Evolutionary conservation across 2,329 filamentous ascomycete genomes (phyloP), one percentile per base, ranked within the genome.

Genomic region (Fusarium sp.): DNA sequence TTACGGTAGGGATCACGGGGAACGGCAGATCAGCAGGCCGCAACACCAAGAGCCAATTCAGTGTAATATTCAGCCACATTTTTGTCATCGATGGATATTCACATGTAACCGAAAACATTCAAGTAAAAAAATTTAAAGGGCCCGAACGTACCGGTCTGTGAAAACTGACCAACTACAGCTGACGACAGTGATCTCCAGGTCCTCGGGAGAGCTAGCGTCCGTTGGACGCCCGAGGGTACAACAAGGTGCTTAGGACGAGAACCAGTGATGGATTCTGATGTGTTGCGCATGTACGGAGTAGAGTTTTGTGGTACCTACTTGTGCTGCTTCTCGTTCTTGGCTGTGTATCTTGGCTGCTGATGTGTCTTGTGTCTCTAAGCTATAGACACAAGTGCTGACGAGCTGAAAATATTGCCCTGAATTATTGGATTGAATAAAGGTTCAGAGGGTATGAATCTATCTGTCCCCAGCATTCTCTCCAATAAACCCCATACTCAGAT

Each of bases 81-180:
- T 54, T 44, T 54, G 41, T 41, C 36, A 47, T 38, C 54, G 47
- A 44, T 33, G 45, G n/a, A 57, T 56, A 70, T 77, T 77, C 75
- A 77, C 75, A 77, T 77, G 75, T 66, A 76, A 77, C 75, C 75
- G 75, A 77, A 70, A 35, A 51, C 31, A 26, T 51, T 12, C 26
- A 47, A 47, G 13, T n/a, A n/a, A 22, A 35, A 26, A 41, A 61
- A 35, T 15, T n/a, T 20, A 26, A 18, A 54, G 30, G 36, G 68
- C 51, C 71, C 71, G 59, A 61, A 26, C 45, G 50, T 28, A 54
- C 57, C 55, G 57, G 50, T 54, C 24, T 54, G 50, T 36, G 33
- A 39, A 39, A 39, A 39, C 24, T 39, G 50, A 39, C 33, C 50
- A 54, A 54, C 33, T 39, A 8, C 50, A 54, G 50, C 33, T 54